Conservation (phyloP, 176 grass and related monocot genomes). For the Zoysia pacifica region DNA sequence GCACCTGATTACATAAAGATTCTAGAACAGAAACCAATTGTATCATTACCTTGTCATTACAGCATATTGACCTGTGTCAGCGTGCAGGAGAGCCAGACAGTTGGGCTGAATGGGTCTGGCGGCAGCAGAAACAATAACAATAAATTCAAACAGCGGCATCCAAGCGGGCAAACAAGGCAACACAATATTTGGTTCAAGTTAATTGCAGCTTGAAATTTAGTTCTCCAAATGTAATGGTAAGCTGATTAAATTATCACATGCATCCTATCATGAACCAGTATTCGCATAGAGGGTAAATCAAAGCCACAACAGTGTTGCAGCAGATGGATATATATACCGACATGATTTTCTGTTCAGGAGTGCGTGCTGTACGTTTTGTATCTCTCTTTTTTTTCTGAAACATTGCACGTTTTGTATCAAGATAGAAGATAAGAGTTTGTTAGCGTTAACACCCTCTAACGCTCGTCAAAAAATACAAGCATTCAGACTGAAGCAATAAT, state of each 20-base stretch:
- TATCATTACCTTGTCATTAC: conserved; percentile 29
- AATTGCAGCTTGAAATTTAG: background rate
- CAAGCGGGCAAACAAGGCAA: background rate
- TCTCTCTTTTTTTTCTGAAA: too few species aligned
- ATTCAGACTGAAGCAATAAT: background rate
- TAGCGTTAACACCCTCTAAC: too few species aligned
- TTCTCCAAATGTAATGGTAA: background rate
- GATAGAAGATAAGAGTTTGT: too few species aligned
- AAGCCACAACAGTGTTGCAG: background rate
- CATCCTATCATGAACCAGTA: background rate
- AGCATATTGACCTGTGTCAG: background rate
- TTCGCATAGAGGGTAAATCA: background rate
- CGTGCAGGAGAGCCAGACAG: too few species aligned
- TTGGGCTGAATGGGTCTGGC: too few species aligned
- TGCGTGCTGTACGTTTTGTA: too few species aligned
- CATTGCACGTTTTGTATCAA: too few species aligned
- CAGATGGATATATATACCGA: background rate
- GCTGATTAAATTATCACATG: background rate
- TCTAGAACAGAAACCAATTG: conserved; percentile 7
- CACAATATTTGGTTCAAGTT: background rate
- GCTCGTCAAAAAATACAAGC: background rate
- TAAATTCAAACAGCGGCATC: background rate
- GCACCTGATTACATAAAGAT: background rate
- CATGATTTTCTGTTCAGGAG: background rate
- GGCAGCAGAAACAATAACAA: conserved; percentile 2